These are phyloP conservation scores for Annulohypoxylon nitens DNA, from an alignment of 495 filamentous ascomycete species.

Conservation along the genomic window DNA sequence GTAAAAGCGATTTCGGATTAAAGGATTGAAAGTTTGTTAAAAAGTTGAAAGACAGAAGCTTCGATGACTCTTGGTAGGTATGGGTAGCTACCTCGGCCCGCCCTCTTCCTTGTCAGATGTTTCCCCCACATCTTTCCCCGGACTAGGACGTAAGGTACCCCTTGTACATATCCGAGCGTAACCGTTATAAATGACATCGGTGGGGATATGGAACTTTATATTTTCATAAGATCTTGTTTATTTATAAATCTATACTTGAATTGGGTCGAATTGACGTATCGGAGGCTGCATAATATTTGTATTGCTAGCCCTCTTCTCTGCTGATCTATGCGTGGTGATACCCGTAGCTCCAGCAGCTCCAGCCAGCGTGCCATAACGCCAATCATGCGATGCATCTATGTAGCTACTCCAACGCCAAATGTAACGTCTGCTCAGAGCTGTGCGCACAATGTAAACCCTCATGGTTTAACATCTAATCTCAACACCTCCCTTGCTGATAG, in stretches of 20 bases:
- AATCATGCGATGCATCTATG: constrained; percentile 34
- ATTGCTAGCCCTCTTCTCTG: constrained; percentile 13
- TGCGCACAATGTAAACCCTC: background rate
- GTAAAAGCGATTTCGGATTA: constrained; percentile 22
- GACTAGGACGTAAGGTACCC: constrained; percentile 10
- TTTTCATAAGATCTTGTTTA: background rate
- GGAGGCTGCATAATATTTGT: constrained; percentile 8
- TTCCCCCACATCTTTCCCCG: constrained; percentile 40
- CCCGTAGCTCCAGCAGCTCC: constrained; percentile 21
- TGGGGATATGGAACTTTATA: background rate
- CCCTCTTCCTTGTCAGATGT: constrained; percentile 18
- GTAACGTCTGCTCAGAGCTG: constrained; percentile 23
- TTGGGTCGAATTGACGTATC: background rate
- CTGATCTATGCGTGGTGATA: constrained; percentile 30
- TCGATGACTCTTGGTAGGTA: constrained; percentile 21
- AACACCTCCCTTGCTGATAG: constrained; percentile 85
- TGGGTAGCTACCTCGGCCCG: constrained; percentile 25
- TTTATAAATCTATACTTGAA: background rate
- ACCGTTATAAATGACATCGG: constrained; percentile 17
- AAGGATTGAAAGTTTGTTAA: constrained; percentile 26
- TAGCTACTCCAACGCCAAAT: constrained; percentile 34
- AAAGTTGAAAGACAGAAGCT: constrained; percentile 27
- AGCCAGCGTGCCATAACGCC: constrained; percentile 35
- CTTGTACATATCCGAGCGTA: constrained; percentile 33
- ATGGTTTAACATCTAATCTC: constrained; percentile 75